A percentile compares a stretch with the other conserved stretches of the same genome.
These are phyloP conservation scores for Phylloporus arenicola DNA, from an alignment of 768 basidiomycete genomes.

Conservation along the genomic window DNA sequence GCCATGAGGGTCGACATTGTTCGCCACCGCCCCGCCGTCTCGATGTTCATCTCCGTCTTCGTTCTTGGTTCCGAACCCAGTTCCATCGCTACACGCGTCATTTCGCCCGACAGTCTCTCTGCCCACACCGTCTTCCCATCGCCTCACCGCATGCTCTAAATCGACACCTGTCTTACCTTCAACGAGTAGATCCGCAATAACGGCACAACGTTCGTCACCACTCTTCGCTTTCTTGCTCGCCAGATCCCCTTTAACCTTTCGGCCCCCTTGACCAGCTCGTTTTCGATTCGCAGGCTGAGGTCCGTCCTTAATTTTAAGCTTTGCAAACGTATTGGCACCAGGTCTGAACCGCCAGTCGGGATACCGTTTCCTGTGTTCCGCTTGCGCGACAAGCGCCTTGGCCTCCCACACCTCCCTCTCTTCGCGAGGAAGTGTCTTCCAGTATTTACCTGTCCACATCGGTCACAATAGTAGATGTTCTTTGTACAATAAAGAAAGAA, in stretches of 20 bases:
- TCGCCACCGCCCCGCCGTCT: slow-evolving; percentile 7
- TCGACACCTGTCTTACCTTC: slow-evolving; percentile 63
- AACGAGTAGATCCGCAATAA: slow-evolving; percentile 62
- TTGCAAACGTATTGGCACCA: slow-evolving; percentile 43
- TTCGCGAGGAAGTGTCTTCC: slow-evolving; percentile 63
- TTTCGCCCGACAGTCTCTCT: slow-evolving; percentile 4
- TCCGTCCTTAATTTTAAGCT: slow-evolving; percentile 37
- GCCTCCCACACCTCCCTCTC: slow-evolving; percentile 75
- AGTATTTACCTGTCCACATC: slow-evolving; percentile 52
- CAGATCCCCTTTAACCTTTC: slow-evolving; percentile 29
- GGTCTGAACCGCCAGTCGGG: slow-evolving; percentile 83
- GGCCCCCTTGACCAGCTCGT: slow-evolving; percentile 25
- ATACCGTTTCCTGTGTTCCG: slow-evolving; percentile 67
- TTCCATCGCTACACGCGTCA: neutral
- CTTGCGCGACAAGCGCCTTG: slow-evolving; percentile 64
- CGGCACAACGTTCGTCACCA: slow-evolving; percentile 53
- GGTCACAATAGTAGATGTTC: neutral
- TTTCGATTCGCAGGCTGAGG: slow-evolving; percentile 27
- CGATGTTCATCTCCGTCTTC: slow-evolving; percentile 23
- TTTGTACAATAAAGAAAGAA: neutral
- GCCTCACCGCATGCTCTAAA: slow-evolving; percentile 55
- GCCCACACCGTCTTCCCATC: slow-evolving; percentile 33
- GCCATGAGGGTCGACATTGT: slow-evolving; percentile 1
- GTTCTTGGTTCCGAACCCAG: slow-evolving; percentile 1
- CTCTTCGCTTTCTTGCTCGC: slow-evolving; percentile 26